Evolutionary conservation across 2,329 filamentous ascomycete species (phyloP).

Genomic region (Pestalotiopsis sp.): DNA sequence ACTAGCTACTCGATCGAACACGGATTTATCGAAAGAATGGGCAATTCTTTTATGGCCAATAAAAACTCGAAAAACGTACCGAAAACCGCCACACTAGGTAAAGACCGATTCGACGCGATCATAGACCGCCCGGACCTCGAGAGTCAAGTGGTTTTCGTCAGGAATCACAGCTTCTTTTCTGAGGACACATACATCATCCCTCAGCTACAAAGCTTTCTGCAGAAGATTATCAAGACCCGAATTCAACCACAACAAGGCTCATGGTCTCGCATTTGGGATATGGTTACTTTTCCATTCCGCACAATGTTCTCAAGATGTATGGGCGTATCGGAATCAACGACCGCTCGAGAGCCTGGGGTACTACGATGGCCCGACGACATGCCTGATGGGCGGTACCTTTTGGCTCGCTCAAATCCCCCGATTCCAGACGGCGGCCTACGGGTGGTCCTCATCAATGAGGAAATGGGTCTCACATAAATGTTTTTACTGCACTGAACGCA

Average conservation of each 20-base stretch:
- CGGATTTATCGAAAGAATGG: neutral
- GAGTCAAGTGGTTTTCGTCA: neutral
- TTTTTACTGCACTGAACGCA: no score
- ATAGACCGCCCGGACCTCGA: neutral
- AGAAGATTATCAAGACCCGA: neutral
- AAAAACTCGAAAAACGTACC: neutral
- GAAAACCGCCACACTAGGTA: neutral
- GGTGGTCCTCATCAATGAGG: neutral
- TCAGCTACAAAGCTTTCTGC: neutral
- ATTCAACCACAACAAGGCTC: neutral
- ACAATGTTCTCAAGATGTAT: neutral
- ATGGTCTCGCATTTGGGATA: neutral
- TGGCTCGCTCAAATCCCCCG: neutral
- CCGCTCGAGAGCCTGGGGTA: neutral
- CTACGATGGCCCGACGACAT: neutral
- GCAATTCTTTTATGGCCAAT: no score
- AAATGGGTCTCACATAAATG: neutral
- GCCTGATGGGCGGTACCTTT: neutral
- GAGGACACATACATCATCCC: neutral
- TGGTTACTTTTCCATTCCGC: neutral
- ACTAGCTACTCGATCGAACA: neutral
- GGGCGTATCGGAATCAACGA: neutral
- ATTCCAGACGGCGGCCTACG: neutral
- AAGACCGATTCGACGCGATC: neutral
- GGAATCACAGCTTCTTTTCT: neutral